These are phyloP conservation scores for Sphaerosporella brunnea DNA, from an alignment of 495 filamentous ascomycete genomes.

Conservation along the genomic window DNA sequence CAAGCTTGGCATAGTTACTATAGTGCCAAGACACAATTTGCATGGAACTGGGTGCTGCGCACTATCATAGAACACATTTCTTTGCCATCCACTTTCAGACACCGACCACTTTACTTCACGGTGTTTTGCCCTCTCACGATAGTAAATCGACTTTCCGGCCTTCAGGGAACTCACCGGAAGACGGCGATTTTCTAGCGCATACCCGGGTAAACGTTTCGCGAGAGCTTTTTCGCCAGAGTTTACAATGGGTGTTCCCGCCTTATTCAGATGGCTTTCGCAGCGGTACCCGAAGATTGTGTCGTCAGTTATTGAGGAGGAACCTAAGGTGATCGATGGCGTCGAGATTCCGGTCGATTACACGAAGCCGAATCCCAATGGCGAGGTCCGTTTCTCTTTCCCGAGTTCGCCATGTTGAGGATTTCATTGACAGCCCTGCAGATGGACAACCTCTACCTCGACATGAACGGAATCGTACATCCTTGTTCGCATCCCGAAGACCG, in stretches of 20 bases:
- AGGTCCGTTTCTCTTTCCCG: slow-evolving; percentile 28
- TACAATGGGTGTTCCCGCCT: slow-evolving; percentile 26
- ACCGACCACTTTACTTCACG: too few relatives aligned
- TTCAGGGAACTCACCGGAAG: too few relatives aligned
- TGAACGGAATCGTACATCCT: slow-evolving; percentile 99
- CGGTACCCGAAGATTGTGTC: slow-evolving; percentile 73
- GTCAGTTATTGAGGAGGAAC: slow-evolving; percentile 68
- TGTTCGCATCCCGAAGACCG: slow-evolving; percentile 94
- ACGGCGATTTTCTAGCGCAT: too few relatives aligned
- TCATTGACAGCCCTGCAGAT: too few relatives aligned
- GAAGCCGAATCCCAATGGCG: slow-evolving; percentile 86
- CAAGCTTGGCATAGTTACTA: too few relatives aligned
- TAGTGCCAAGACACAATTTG: too few relatives aligned
- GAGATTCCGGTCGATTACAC: slow-evolving; percentile 68
- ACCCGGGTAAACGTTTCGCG: background rate
- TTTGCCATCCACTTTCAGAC: too few relatives aligned
- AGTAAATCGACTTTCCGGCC: too few relatives aligned
- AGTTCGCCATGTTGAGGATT: too few relatives aligned
- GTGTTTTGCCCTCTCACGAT: too few relatives aligned
- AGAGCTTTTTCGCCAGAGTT: background rate
- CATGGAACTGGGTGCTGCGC: too few relatives aligned
- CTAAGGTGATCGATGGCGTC: slow-evolving; percentile 53
- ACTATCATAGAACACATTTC: too few relatives aligned
- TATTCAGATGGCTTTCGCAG: slow-evolving; percentile 27
- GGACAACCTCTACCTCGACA: slow-evolving; percentile 95